Conservation (phyloP, 768 basidiomycete genomes). For the Daedaleopsis sinensis region DNA sequence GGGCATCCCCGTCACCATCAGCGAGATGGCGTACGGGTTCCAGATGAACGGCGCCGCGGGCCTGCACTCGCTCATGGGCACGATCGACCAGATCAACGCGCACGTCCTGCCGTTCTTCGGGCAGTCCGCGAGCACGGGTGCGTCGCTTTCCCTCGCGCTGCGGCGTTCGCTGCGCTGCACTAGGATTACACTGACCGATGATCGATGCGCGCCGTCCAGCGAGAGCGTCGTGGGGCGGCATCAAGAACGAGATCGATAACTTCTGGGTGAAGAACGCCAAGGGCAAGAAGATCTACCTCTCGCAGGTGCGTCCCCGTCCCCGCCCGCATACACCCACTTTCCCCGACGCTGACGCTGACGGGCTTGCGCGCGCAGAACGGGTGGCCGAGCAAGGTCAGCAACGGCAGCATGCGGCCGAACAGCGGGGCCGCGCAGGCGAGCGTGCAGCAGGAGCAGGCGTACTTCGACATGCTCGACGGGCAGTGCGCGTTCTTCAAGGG, state of each 20-base stretch:
- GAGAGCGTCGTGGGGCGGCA: slow-evolving; percentile 62
- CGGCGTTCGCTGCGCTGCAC: background rate
- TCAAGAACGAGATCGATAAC: slow-evolving; percentile 61
- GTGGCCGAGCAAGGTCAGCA: slow-evolving; percentile 68
- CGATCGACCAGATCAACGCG: slow-evolving; percentile 29
- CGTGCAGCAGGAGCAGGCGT: slow-evolving; percentile 65
- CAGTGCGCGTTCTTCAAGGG: slow-evolving; percentile 66
- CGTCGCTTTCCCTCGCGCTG: background rate
- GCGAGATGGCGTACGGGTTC: slow-evolving; percentile 32
- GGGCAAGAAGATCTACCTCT: slow-evolving; percentile 77
- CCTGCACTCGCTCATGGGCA: slow-evolving; percentile 29
- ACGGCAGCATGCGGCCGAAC: slow-evolving; percentile 63
- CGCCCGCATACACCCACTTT: no score
- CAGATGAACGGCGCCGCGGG: slow-evolving; percentile 26
- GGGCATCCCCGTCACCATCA: slow-evolving; percentile 27
- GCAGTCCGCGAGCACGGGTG: background rate
- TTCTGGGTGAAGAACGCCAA: slow-evolving; percentile 58
- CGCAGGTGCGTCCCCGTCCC: slow-evolving; percentile 50
- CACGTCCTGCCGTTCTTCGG: slow-evolving; percentile 31
- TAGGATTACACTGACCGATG: background rate
- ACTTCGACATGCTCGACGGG: slow-evolving; percentile 62
- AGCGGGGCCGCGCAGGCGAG: slow-evolving; percentile 61
- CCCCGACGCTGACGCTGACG: no score
- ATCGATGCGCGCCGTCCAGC: slow-evolving; percentile 38
- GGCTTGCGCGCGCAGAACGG: slow-evolving; percentile 43